phyloP scores from a whole-genome alignment of 192 early-diverging fungal genomes.

The Diversispora epigaea region DNA sequence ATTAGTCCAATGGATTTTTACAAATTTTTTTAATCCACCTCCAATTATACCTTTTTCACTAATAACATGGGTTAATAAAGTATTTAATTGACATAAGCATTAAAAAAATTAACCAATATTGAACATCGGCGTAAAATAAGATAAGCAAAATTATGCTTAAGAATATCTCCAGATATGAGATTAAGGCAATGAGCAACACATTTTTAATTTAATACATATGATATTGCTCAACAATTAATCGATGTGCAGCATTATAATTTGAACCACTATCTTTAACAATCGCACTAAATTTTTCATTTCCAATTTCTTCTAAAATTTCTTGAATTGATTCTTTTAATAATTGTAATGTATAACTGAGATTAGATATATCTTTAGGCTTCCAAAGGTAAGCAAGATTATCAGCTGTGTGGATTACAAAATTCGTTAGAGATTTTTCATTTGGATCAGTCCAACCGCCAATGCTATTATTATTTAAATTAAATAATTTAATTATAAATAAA shows the following conservation, averaged over 20 bases:
- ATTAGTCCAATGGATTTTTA: neutral
- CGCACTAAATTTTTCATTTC: neutral
- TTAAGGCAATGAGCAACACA: neutral
- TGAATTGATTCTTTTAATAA: neutral
- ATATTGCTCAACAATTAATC: neutral
- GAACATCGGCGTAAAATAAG: neutral
- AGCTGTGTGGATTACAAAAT: constrained; percentile 13
- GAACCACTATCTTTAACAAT: neutral
- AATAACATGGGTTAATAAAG: too few species aligned
- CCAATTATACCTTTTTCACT: neutral
- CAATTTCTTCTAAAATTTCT: neutral
- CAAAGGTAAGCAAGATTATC: neutral
- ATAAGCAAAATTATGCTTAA: constrained; percentile 10
- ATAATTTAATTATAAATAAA: constrained; percentile 1
- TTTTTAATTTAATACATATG: neutral
- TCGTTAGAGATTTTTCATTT: neutral
- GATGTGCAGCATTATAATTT: neutral
- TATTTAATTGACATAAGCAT: neutral
- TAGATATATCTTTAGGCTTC: neutral
- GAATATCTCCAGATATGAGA: constrained; percentile 3
- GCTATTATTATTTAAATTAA: neutral
- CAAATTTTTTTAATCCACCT: neutral
- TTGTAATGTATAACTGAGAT: too few species aligned
- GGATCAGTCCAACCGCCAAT: neutral
- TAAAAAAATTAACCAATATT: neutral